Conservation (phyloP, 495 filamentous ascomycete genomes). For the Hypoxylon lienhwacheense region DNA sequence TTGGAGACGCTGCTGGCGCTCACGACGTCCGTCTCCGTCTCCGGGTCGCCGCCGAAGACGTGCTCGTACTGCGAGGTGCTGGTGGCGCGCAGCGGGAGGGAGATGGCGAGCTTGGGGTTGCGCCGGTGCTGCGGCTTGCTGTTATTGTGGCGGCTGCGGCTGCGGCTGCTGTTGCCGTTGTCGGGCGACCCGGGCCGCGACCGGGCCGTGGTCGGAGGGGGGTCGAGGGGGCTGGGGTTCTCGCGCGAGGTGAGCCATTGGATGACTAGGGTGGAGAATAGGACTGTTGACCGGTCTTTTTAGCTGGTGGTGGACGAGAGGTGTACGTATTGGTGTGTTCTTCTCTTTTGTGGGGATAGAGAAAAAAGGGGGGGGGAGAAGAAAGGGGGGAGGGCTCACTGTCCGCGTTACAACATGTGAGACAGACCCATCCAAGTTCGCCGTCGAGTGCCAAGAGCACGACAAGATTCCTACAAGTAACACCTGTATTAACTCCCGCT, state of each 20-base stretch:
- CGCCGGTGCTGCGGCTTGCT: background rate
- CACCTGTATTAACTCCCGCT: background rate
- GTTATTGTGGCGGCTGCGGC: background rate
- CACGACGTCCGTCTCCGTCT: constrained; percentile 6
- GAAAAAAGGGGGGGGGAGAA: background rate
- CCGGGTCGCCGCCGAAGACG: constrained; percentile 21
- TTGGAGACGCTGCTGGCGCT: constrained; percentile 4
- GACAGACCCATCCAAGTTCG: constrained; percentile 59
- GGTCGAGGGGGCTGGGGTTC: background rate
- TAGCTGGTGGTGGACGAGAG: background rate
- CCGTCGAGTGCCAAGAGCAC: constrained; percentile 54
- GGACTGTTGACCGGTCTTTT: constrained; percentile 42
- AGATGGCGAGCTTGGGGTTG: constrained; percentile 10
- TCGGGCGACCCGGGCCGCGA: background rate
- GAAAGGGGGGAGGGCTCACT: constrained; percentile 39
- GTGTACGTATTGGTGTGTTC: background rate
- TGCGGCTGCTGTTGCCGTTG: background rate
- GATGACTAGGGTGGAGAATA: constrained; percentile 56
- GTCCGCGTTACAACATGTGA: constrained; percentile 60
- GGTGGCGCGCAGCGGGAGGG: constrained; percentile 20
- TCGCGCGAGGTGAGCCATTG: constrained; percentile 52
- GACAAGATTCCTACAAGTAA: constrained; percentile 49
- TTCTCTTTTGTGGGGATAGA: background rate
- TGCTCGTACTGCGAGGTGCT: constrained; percentile 32
- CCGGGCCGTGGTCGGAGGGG: background rate